Percentiles rank a stretch among this genome's conserved stretches.
Conservation (phyloP, 73 alveolate genomes). For the Stentor roeselii region DNA sequence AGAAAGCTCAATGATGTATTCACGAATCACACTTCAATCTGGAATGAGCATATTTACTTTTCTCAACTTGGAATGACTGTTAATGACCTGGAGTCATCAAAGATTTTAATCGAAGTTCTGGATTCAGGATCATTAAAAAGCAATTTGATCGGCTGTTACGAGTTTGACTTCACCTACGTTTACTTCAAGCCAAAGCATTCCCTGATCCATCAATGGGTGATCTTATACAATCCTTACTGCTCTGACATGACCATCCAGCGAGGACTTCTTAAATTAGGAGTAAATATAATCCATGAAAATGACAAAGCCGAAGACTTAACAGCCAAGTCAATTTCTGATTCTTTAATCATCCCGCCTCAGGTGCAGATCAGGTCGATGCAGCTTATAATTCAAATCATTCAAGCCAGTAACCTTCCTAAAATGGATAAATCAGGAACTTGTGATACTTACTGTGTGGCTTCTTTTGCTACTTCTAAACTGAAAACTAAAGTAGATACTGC, state of each 20-base stretch:
- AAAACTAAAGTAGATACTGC: not conserved
- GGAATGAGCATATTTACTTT: constrained; percentile 23
- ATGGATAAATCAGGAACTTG: not conserved
- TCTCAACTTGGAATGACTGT: not conserved
- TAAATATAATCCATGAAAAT: not conserved
- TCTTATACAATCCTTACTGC: not conserved
- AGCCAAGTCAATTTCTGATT: not conserved
- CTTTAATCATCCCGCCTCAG: not conserved
- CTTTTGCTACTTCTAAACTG: not conserved
- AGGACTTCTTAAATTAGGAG: not conserved
- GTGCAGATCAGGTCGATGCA: not conserved
- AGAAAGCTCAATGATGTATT: not conserved
- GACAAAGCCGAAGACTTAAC: not conserved
- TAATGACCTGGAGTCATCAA: not conserved
- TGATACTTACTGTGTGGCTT: not conserved
- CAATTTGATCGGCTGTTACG: not conserved
- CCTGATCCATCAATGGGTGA: not conserved
- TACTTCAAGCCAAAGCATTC: not conserved
- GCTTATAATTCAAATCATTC: not conserved
- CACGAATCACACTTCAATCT: not conserved
- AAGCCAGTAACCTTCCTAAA: not conserved
- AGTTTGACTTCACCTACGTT: not conserved
- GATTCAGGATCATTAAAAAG: not conserved
- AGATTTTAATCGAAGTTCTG: not conserved
- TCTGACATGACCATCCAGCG: not conserved